phyloP scores from a whole-genome alignment of 2,329 filamentous ascomycete species.

The Stachybotrys echinatus region DNA sequence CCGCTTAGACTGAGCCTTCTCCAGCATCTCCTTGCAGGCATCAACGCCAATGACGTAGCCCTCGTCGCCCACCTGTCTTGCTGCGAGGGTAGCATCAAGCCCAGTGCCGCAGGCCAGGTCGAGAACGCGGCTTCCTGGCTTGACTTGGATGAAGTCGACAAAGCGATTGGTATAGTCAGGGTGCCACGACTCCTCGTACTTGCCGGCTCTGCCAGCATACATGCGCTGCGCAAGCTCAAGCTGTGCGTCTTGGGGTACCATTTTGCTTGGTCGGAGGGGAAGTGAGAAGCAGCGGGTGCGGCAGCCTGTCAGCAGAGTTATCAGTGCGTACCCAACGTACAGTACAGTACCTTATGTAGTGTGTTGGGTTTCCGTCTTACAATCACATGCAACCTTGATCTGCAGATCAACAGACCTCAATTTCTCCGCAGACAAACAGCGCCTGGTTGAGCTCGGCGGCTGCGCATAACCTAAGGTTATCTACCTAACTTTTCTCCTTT shows the following conservation, averaged over 20 bases:
- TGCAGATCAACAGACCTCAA: too few relatives aligned
- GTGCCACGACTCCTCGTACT: constrained; percentile 28
- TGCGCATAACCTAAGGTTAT: too few relatives aligned
- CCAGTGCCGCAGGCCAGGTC: constrained; percentile 29
- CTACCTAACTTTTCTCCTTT: too few relatives aligned
- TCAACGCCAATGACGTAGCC: constrained; percentile 25
- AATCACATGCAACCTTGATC: too few relatives aligned
- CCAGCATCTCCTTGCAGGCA: constrained; percentile 24
- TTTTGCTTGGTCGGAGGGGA: background rate
- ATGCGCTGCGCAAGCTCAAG: constrained; percentile 17
- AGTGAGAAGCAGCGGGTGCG: background rate
- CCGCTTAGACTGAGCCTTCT: constrained; percentile 16
- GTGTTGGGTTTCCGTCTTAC: too few relatives aligned
- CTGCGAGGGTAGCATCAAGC: constrained; percentile 22
- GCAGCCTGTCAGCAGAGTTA: too few relatives aligned
- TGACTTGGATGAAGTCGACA: constrained; percentile 16
- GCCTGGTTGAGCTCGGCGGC: too few relatives aligned
- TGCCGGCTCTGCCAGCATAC: constrained; percentile 22
- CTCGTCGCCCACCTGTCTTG: constrained; percentile 14
- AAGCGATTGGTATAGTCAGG: constrained; percentile 23
- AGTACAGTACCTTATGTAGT: too few relatives aligned
- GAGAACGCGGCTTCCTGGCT: constrained; percentile 19
- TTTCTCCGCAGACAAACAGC: too few relatives aligned
- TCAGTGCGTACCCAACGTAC: too few relatives aligned
- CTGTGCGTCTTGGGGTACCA: background rate